Conservation (phyloP, 495 filamentous ascomycete genomes). For the Tuber aestivum region DNA sequence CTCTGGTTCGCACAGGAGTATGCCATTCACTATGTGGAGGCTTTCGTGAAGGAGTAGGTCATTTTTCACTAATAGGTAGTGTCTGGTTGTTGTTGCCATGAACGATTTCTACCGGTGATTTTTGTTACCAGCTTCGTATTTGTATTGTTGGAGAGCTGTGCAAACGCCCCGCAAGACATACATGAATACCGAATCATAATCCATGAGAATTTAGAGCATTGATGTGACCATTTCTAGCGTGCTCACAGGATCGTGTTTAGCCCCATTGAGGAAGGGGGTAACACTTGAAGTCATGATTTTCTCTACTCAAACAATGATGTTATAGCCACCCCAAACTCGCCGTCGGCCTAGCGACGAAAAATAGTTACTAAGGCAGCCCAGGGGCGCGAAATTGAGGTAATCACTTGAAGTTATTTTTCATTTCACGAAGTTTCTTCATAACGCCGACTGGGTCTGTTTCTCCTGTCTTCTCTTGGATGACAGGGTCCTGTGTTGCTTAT, state of each 20-base stretch:
- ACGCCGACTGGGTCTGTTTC: constrained; percentile 77
- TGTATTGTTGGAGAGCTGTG: neutral
- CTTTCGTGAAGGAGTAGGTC: too few relatives aligned
- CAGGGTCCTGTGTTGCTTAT: constrained; percentile 59
- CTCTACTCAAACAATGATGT: neutral
- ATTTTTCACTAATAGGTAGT: too few relatives aligned
- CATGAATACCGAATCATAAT: neutral
- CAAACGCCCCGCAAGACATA: neutral
- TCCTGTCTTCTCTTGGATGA: constrained; percentile 76
- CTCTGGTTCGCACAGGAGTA: too few relatives aligned
- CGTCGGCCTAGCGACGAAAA: neutral
- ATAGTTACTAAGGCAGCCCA: neutral
- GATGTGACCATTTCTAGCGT: neutral
- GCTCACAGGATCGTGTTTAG: neutral
- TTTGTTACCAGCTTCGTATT: too few relatives aligned
- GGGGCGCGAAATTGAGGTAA: neutral
- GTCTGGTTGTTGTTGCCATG: too few relatives aligned
- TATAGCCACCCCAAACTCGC: neutral
- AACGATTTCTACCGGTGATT: too few relatives aligned
- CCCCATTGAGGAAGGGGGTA: neutral
- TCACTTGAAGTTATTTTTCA: constrained; percentile 86
- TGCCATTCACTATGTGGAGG: too few relatives aligned
- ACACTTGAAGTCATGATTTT: neutral
- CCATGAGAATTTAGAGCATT: neutral
- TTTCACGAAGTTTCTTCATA: constrained; percentile 76